Conservation (phyloP, 805 yeast species). For the Myxozyma neotropica region DNA sequence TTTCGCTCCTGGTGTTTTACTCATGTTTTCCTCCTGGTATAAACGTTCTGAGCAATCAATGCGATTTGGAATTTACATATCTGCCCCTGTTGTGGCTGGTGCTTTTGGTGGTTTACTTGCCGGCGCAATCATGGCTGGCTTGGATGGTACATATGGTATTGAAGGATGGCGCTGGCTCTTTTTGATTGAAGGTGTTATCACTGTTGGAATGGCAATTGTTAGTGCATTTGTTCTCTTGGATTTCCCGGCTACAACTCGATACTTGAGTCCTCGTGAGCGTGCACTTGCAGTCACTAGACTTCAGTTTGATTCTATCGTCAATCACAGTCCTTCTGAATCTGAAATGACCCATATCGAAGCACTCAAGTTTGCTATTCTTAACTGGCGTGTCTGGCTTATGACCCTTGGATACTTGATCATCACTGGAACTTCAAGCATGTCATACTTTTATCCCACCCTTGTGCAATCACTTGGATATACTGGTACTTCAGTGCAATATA, state of each 20-base stretch:
- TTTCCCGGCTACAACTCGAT: constrained; percentile 19
- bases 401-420: constrained; percentile 16
- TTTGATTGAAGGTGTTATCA: constrained; percentile 26
- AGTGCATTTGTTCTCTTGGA: constrained; percentile 16
- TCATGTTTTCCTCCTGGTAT: constrained; percentile 48
- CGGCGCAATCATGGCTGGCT: constrained; percentile 53
- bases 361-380: constrained; percentile 2
- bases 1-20: constrained; percentile 53
- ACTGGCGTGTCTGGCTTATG: constrained; percentile 22
- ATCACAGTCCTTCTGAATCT: background rate
- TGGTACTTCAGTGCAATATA: constrained; percentile 71
- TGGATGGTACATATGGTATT: constrained; percentile 57
- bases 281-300: constrained; percentile 19
- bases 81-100: constrained; percentile 64
- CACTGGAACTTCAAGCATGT: constrained; percentile 15
- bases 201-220: constrained; percentile 11
- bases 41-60: constrained; percentile 58
- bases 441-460: constrained; percentile 24
- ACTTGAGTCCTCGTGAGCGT: constrained; percentile 14
- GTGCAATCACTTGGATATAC: constrained; percentile 45
- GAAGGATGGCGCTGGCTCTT: constrained; percentile 76
- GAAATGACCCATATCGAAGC: constrained; percentile 14
- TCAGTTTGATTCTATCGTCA: constrained; percentile 18
- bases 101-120: constrained; percentile 65
- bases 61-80: constrained; percentile 60